Percentiles rank a stretch among this genome's conserved stretches.
Evolutionary conservation across 257 asterid species (phyloP).

Genomic region (Marsdenia floribunda): DNA sequence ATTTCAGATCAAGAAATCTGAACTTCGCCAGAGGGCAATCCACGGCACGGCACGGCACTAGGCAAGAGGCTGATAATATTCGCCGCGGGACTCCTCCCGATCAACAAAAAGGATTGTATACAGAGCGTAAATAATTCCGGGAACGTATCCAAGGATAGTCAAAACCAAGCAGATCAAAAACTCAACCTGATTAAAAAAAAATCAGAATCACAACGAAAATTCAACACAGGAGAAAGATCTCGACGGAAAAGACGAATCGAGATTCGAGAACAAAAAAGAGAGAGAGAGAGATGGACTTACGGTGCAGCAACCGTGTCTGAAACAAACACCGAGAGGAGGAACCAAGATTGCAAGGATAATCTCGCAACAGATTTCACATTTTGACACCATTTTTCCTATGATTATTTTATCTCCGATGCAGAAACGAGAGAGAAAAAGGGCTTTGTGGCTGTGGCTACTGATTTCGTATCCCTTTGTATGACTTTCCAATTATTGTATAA

Average conservation of each 20-base stretch:
- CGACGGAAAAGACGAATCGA: background rate
- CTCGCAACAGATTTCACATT: conserved; percentile 56
- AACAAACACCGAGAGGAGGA: conserved; percentile 86
- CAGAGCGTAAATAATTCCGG: conserved; percentile 72
- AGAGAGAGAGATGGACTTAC: background rate
- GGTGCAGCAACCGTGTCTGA: conserved; percentile 53
- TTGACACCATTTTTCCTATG: conserved; percentile 33
- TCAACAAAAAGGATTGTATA: conserved; percentile 58
- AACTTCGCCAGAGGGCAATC: background rate
- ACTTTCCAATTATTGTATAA: background rate
- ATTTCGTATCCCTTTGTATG: background rate
- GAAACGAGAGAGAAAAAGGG: background rate
- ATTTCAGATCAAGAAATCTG: background rate
- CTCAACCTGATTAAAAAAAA: conserved; percentile 40
- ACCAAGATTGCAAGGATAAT: conserved; percentile 57
- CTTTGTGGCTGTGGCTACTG: background rate
- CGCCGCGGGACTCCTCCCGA: conserved; percentile 36
- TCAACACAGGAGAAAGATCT: no score
- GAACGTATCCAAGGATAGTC: conserved; percentile 62
- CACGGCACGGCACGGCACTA: conserved; percentile 7
- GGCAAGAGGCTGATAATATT: conserved; percentile 25
- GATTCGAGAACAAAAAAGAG: background rate
- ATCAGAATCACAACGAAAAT: background rate
- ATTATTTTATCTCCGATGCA: background rate
- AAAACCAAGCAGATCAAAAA: conserved; percentile 61